A percentile compares a stretch with the other conserved stretches of the same genome.
Evolutionary conservation across 1,139 yeast genomes (phyloP).

Genomic region (Hemisphaericaspora subhashii): DNA sequence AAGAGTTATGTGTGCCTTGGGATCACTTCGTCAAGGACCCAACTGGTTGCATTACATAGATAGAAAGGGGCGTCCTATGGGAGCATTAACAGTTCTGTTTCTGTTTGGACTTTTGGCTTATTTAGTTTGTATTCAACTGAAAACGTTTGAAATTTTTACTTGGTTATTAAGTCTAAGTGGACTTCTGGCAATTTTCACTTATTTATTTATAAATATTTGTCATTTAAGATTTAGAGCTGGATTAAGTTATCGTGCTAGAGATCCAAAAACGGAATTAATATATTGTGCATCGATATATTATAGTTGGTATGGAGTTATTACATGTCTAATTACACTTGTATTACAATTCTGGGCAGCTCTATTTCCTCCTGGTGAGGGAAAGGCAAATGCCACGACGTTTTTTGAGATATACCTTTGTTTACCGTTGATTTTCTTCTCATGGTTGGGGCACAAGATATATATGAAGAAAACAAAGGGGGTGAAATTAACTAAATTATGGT

Average conservation of each 20-base stretch:
- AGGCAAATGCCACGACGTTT: constrained; percentile 35
- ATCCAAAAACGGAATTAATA: constrained; percentile 30
- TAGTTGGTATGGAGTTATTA: constrained; percentile 27
- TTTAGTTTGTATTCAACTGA: constrained; percentile 37
- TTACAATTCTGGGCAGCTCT: constrained; percentile 47
- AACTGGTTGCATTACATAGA: constrained; percentile 39
- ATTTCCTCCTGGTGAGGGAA: constrained; percentile 37
- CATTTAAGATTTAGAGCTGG: constrained; percentile 38
- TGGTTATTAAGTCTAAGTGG: constrained; percentile 41
- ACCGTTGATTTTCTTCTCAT: constrained; percentile 33
- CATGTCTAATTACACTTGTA: constrained; percentile 31
- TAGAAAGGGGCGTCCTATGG: constrained; percentile 43
- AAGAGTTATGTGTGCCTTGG: constrained; percentile 40
- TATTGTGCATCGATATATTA: too few relatives aligned
- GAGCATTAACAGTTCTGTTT: constrained; percentile 38
- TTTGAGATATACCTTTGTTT: constrained; percentile 40
- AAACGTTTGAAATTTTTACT: constrained; percentile 32
- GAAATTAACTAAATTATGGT: constrained; percentile 33
- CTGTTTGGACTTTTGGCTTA: constrained; percentile 39
- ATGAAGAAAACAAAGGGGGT: too few relatives aligned
- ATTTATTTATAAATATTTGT: constrained; percentile 36
- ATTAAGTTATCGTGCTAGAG: too few relatives aligned
- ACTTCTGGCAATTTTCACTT: constrained; percentile 36
- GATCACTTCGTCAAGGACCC: constrained; percentile 48
- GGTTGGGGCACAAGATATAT: constrained; percentile 42